Evolutionary conservation across 2,329 filamentous ascomycete species (phyloP), one percentile per base, ranked within the genome.

Genomic region (Elsinoe perseae): DNA sequence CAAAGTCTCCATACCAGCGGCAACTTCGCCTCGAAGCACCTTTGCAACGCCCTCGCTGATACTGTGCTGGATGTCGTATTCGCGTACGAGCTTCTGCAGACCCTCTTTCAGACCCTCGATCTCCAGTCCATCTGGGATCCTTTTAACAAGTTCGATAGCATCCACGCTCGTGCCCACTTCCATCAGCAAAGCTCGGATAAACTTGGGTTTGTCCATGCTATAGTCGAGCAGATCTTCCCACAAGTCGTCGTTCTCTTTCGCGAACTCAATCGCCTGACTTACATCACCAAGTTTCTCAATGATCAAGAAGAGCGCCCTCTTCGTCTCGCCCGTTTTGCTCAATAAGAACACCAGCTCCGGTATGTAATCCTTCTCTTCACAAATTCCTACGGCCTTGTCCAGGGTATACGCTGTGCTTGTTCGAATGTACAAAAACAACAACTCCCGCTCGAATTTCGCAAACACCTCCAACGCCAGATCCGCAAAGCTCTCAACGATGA

Each of bases 221-320:
- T 97, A 97, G 63, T 92, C 84, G 4, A 98, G 80, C 6, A 98
- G 78, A 65, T 97, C 91, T 61, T 95, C 87, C 93, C 93, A 98
- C 0, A 98, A 78, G 63, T 96, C 91, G 0, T 85, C 84, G 67
- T 97, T 90, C 60, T 91, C 86, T 69, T 96, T 96, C 55, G 90
- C 91, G 65, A 98, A 98, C 1, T 86, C 81, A 63, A 98, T 98
- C 7, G 93, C 93, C 63, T 93, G 90, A 50, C 85, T 86, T 50
- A 97, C 91, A 67, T 98, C 89, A 58, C 85, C 84, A 4, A 98
- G 79, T n/a, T 89, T 85, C 64, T 95, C 89, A 60, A 97, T 95
- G 66, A 98, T 97, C 53, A 98, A 80, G 64, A 86, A 91, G 2
- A 98, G 76, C 0, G 95, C 95, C 10, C 87, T 84, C 70, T 96